phyloP scores from a whole-genome alignment of 352 stramenopile genomes.

The Aphanomyces euteiches region DNA sequence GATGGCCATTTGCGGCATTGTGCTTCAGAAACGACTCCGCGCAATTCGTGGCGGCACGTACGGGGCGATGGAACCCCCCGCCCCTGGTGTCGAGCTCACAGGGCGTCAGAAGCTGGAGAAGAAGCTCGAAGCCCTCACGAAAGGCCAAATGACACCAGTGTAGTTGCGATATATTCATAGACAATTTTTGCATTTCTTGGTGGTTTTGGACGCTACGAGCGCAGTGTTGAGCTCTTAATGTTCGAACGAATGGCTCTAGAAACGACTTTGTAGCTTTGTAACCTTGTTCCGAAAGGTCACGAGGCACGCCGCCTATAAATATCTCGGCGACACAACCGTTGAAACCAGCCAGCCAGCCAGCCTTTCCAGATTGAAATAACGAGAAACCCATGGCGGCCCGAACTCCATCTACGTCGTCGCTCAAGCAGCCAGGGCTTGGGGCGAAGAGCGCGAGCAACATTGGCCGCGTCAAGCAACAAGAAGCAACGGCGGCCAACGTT shows the following conservation, averaged over 20 bases:
- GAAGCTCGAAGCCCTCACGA: slow-evolving; percentile 27
- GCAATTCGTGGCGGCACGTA: slow-evolving; percentile 55
- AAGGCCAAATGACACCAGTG: slow-evolving; percentile 9
- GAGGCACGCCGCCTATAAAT: no score
- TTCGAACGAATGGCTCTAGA: no score
- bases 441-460: slow-evolving; percentile 4
- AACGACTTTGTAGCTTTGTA: no score
- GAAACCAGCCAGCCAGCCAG: no score
- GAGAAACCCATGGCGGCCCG: slow-evolving; percentile 2
- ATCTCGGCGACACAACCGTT: no score
- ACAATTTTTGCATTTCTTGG: background rate
- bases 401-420: background rate
- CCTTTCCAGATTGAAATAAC: no score
- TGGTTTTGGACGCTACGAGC: no score
- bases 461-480: slow-evolving; percentile 55
- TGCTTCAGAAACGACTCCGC: slow-evolving; percentile 78
- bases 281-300: no score
- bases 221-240: no score
- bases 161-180: background rate
- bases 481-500: slow-evolving; percentile 60
- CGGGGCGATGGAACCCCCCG: slow-evolving; percentile 19
- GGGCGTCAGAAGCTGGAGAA: slow-evolving; percentile 15
- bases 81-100: slow-evolving; percentile 8
- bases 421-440: no score
- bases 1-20: slow-evolving; percentile 63